Evolutionary conservation across 495 filamentous ascomycete species (phyloP).

Genomic region (Penicillium macrosclerotiorum): DNA sequence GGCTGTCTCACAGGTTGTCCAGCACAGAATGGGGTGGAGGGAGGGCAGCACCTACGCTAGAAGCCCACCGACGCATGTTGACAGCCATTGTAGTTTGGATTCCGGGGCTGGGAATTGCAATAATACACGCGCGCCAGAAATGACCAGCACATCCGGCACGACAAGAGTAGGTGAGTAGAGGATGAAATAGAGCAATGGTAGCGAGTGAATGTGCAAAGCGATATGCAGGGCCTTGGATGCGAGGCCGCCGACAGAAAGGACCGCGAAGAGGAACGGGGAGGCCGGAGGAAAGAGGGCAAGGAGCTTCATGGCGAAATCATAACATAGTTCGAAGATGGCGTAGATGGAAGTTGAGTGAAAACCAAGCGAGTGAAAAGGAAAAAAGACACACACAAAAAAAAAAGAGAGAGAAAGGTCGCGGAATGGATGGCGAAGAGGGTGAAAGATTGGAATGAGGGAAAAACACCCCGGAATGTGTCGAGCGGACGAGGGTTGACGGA

Average conservation of each 20-base stretch:
- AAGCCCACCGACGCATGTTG: slow-evolving; percentile 26
- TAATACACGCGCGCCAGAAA: slow-evolving; percentile 26
- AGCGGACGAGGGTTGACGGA: not conserved
- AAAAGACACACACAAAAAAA: no score
- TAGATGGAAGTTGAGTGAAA: not conserved
- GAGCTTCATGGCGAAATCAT: slow-evolving; percentile 25
- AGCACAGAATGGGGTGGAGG: no score
- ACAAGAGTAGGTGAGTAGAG: slow-evolving; percentile 38
- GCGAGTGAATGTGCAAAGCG: slow-evolving; percentile 31
- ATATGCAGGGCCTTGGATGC: slow-evolving; percentile 38
- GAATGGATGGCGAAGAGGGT: slow-evolving; percentile 7
- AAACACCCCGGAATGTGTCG: slow-evolving; percentile 13
- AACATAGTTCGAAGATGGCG: slow-evolving; percentile 14
- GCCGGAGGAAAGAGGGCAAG: slow-evolving; percentile 23
- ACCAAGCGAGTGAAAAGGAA: no score
- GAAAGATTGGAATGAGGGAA: slow-evolving; percentile 14
- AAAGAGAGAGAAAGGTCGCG: not conserved
- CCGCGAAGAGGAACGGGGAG: slow-evolving; percentile 34
- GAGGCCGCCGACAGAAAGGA: slow-evolving; percentile 34
- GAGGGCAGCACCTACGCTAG: slow-evolving; percentile 26
- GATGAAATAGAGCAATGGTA: slow-evolving; percentile 38
- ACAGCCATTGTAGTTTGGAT: slow-evolving; percentile 23
- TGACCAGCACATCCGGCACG: slow-evolving; percentile 35
- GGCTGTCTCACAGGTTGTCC: no score
- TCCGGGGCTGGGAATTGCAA: slow-evolving; percentile 25